Base-by-base conservation (phyloP, 305 asterid genomes). In the Solanum hybrid region DNA sequence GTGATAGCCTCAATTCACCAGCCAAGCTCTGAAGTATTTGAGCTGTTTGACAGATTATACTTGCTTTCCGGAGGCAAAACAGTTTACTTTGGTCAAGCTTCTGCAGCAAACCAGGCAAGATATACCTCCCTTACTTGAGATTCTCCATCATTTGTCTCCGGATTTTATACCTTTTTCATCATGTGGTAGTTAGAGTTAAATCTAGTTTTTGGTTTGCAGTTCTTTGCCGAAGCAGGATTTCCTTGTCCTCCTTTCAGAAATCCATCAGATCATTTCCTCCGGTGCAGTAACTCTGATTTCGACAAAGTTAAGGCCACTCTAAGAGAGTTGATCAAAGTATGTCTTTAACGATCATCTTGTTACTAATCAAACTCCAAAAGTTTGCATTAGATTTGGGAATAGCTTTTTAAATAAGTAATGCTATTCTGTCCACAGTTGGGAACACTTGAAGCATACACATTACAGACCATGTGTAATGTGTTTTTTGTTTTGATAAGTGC, bases 11-110 rank as follows among this genome's bases (percentile, higher is more conserved):
- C 99, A 10, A 96, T 97, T 88, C 99, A 97, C 77, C 99, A 97
- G 93, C 99, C 99, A 3, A 97, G 99, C 91, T 96, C 99, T 90
- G 99, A 97, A 90, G 99, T 97, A 7, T 97, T 97, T 77, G 99
- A 96, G 97, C 96, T 96, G 77, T 97, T 97, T 86, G 98, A 97
- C 88, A 90, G 98, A 26, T 78, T 97, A 27, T 97, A 95, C 94
- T 88, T 97, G 88, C 98, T 97, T 29, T 97, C 99, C 36, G 93
- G 98, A 22, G 99, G 99, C 60, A 96, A 95, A 92, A 93, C 98
- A 6, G 94, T 97, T 79, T 97, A 97, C 94, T 97, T 97, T 90
- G 99, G 99, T 38, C 97, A 91, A 91, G 97, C 98, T 34, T 94
- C 98, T 10, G 97, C 71, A 19, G 26, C 71, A 42, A 93, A 94